Evolutionary conservation across 352 stramenopile genomes (phyloP).

Genomic region (Globisporangium orthogonon): DNA sequence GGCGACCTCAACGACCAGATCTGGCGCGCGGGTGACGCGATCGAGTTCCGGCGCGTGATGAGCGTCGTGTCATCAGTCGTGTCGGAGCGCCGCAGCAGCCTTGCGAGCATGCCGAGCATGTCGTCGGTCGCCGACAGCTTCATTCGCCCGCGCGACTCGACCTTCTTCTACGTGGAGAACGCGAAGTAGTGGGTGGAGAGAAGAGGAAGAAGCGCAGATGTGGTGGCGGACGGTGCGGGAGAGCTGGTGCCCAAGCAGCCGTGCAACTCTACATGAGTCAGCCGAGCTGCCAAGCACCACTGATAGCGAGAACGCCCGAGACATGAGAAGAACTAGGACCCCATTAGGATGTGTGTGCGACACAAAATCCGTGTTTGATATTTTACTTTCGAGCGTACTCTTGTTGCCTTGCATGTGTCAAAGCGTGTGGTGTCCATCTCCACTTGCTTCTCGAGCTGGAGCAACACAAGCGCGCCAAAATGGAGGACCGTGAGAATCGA

Average conservation of each 20-base stretch:
- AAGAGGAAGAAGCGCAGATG: background rate
- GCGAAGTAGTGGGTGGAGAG: background rate
- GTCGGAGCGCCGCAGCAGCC: constrained; percentile 40
- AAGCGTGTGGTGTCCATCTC: too few species aligned
- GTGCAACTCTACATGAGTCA: too few species aligned
- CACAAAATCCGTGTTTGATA: background rate
- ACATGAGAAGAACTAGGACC: background rate
- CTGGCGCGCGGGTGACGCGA: constrained; percentile 43
- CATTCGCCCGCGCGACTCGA: constrained; percentile 55
- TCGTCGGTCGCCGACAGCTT: constrained; percentile 25
- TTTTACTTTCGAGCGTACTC: background rate
- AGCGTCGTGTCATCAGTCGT: constrained; percentile 69
- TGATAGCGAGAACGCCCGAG: background rate
- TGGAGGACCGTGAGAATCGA: too few species aligned
- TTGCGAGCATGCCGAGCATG: constrained; percentile 24
- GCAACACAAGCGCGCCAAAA: too few species aligned
- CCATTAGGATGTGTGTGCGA: background rate
- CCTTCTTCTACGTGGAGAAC: constrained; percentile 64
- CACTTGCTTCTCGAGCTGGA: too few species aligned
- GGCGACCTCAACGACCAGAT: constrained; percentile 75
- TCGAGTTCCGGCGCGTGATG: constrained; percentile 67
- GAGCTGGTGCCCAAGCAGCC: background rate
- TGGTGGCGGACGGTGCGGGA: background rate
- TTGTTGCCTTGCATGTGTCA: too few species aligned
- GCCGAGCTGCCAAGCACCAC: too few species aligned